Evolutionary conservation across 108 stramenopile species (phyloP), one percentile per base, ranked within the genome.

Genomic region (Mayamaea pseudoterrestris): DNA sequence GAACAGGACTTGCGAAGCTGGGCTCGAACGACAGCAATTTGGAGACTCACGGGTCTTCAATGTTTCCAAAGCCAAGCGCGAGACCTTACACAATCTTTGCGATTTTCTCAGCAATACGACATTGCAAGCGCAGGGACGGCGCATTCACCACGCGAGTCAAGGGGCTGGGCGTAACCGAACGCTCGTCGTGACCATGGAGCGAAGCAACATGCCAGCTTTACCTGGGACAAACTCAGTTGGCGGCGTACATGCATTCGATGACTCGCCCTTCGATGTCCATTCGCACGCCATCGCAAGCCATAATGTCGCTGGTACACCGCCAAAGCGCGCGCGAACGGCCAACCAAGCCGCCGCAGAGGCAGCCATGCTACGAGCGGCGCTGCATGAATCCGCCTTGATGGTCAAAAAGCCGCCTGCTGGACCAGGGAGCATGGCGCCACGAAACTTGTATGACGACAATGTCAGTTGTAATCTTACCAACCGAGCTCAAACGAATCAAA

Each of bases 51-150:
- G 51, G 12, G 26, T 32, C 14, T 64, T 57, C 1, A 29, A 35
- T 1, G 57, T 58, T 16, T 56, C 50, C 14, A 64, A 64, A 40
- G 63, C 57, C 14, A 56, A 57, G 8, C 41, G 63, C 25, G 25
- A 35, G 21, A n/a, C 27, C 5, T 26, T 64, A 17, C 63, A 58
- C 34, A 16, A 29, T 1, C 21, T 52, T 1, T 64, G 63, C 27
- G 63, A 64, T 52, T 7, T 20, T 1, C 0, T 5, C 5, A 41
- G 13, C 12, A 5, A 13, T 20, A 20, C 40, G 21, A 20, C 40
- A 4, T 41, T 12, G 6, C 22, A 50, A 17, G n/a, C 28, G 8
- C 39, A 30, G 5, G 63, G 57, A 11, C 43, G 57, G 0, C 4
- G 18, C 2, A 48, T 64, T 8, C 27, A 49, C 11, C 63, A 58